Evolutionary conservation across 495 filamentous ascomycete genomes (phyloP), one percentile per base, ranked within the genome.

Genomic region (Aspergillus panamensis): DNA sequence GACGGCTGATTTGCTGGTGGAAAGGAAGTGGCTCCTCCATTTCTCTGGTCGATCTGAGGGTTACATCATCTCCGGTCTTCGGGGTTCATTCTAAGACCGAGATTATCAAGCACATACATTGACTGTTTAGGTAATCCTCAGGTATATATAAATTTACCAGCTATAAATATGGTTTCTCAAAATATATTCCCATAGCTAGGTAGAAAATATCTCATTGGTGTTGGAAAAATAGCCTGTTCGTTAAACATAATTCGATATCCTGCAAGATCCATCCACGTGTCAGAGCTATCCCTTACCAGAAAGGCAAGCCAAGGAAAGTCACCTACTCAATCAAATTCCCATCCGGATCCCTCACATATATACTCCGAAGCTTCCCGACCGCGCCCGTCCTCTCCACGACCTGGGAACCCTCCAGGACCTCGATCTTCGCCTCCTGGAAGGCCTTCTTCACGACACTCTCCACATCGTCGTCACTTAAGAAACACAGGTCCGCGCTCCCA

Each of bases 271-370:
- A 35, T 35, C 13, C 8, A 35, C n/a, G n/a, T n/a, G n/a, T n/a
- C n/a, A n/a, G n/a, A n/a, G n/a, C n/a, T n/a, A n/a, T n/a, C n/a
- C n/a, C n/a, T n/a, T 8, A 35, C 1, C 13, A 3, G 1, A 13
- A 35, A 35, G 13, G 3, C 8, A 35, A 8, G 1, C 3, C 8
- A 13, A 13, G 3, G 1, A 35, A 5, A 17, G 39, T 12, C 12
- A 29, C 74, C 55, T 63, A 82, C 80, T 83, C 80, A 51, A 84
- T 75, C 30, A 84, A 67, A 67, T 84, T 84, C 16, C 76, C 78
- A 73, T 84, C 80, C 1, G 80, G 79, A 66, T 83, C 81, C 31
- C 81, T 68, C 59, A 77, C 71, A 70, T 82, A 82, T 3, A 82
- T 75, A 65, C 80, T 84, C 16, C 74, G 67, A n/a, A 83, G 57